These are phyloP conservation scores for Sporothrix curviconia DNA, from an alignment of 2,329 filamentous ascomycete species.

Conservation along the genomic window DNA sequence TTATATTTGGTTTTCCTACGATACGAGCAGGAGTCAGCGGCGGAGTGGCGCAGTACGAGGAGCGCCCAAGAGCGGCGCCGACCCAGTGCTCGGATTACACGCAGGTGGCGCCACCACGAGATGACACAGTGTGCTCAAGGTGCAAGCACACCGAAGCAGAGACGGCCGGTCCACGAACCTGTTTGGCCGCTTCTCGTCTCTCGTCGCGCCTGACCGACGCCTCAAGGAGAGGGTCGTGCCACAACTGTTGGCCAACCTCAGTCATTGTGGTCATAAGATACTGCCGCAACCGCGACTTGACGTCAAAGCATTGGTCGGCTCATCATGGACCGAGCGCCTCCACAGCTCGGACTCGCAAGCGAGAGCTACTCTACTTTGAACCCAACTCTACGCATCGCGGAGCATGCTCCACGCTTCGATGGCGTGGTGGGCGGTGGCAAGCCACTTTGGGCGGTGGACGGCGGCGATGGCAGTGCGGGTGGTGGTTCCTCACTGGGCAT, in stretches of 20 bases:
- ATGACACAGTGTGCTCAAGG: conserved; percentile 97
- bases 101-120: conserved; percentile 72
- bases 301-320: conserved; percentile 99
- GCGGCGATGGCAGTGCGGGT: conserved; percentile 34
- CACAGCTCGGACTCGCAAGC: conserved; percentile 82
- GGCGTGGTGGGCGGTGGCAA: conserved; percentile 39
- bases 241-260: conserved; percentile 71
- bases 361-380: conserved; percentile 97
- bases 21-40: conserved; percentile 86
- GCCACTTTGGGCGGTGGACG: conserved; percentile 21
- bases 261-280: conserved; percentile 90
- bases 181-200: conserved; percentile 89
- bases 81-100: conserved; percentile 80
- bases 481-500: conserved; percentile 6
- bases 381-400: conserved; percentile 90
- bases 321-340: conserved; percentile 90
- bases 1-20: conserved; percentile 95
- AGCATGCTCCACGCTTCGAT: conserved; percentile 77
- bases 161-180: conserved; percentile 60
- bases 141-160: conserved; percentile 66
- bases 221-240: conserved; percentile 85
- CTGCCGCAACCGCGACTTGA: conserved; percentile 94
- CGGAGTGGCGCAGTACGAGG: conserved; percentile 80
- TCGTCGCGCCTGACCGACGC: conserved; percentile 85
- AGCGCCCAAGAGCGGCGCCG: conserved; percentile 71